These are phyloP conservation scores for Citrus cavaleriei DNA, from an alignment of 345 rosid species.

Conservation along the genomic window DNA sequence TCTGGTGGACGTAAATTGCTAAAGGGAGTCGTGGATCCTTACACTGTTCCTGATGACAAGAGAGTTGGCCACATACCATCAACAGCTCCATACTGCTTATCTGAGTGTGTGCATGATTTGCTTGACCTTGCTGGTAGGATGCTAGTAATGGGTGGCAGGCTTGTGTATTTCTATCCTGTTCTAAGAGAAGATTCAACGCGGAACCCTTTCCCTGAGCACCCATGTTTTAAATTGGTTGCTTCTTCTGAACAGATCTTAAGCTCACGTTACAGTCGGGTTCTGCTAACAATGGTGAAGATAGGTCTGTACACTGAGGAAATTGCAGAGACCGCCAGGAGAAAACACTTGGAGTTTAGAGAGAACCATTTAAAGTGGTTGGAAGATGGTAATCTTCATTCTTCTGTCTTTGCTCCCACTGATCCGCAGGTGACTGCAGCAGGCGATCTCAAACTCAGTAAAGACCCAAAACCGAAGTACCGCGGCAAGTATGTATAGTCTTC, in stretches of 20 bases:
- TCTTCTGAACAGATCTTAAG: conserved; percentile 89
- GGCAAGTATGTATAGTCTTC: too few relatives aligned
- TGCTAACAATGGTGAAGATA: conserved; percentile 82
- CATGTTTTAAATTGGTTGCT: conserved; percentile 68
- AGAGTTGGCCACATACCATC: conserved; percentile 93
- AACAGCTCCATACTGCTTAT: conserved; percentile 81
- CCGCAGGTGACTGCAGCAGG: conserved; percentile 22
- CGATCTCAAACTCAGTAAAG: conserved; percentile 48
- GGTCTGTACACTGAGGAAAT: conserved; percentile 55
- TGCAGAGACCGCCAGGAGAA: conserved; percentile 53
- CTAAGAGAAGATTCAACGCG: conserved; percentile 56
- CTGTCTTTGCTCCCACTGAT: conserved; percentile 66
- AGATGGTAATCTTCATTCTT: conserved; percentile 85
- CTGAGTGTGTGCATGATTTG: conserved; percentile 86
- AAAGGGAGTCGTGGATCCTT: conserved; percentile 76
- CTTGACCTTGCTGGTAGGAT: conserved; percentile 85
- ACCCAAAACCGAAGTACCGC: conserved; percentile 70
- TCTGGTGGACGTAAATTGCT: conserved; percentile 92
- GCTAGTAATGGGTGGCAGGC: conserved; percentile 87
- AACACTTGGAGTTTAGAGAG: conserved; percentile 79
- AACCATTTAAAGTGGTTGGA: conserved; percentile 90
- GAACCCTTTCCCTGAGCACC: conserved; percentile 66
- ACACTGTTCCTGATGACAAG: conserved; percentile 90
- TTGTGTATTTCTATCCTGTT: conserved; percentile 83
- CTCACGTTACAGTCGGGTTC: conserved; percentile 72